Conservation (phyloP, 805 yeast species). For the Yarrowia deformans region DNA sequence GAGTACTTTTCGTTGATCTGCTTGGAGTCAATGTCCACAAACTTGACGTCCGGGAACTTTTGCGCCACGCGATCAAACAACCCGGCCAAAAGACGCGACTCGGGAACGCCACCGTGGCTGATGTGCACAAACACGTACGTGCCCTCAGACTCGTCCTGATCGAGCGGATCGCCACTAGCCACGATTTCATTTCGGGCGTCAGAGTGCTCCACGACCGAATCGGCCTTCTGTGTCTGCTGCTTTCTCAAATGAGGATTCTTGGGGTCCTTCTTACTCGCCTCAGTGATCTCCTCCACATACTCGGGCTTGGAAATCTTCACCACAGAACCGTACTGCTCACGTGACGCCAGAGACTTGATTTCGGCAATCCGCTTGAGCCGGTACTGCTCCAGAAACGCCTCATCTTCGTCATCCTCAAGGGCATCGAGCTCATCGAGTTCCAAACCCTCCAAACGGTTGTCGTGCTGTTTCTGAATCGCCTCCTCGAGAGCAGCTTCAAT, state of each 20-base stretch:
- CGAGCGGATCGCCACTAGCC: constrained; percentile 9
- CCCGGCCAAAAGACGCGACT: constrained; percentile 72
- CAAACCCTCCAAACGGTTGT: constrained; percentile 77
- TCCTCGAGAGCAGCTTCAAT: constrained; percentile 88
- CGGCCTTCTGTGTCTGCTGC: background rate
- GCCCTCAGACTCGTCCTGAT: constrained; percentile 46
- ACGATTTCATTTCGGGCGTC: constrained; percentile 29
- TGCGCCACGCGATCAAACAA: constrained; percentile 65
- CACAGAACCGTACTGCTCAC: constrained; percentile 74
- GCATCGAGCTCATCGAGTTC: constrained; percentile 83
- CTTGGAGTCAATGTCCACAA: constrained; percentile 88
- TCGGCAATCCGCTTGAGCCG: constrained; percentile 81
- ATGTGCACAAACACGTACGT: constrained; percentile 78
- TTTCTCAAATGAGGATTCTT: constrained; percentile 12
- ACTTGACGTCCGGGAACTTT: constrained; percentile 81
- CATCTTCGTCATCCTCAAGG: constrained; percentile 88
- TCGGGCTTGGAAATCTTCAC: constrained; percentile 85
- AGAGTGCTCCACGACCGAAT: background rate
- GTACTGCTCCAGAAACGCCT: constrained; percentile 72
- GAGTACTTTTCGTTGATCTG: constrained; percentile 95
- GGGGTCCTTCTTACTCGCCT: constrained; percentile 60
- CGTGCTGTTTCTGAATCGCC: constrained; percentile 80
- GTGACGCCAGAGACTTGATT: constrained; percentile 63
- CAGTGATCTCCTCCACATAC: constrained; percentile 83
- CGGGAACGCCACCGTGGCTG: constrained; percentile 65